Evolutionary conservation across 495 filamentous ascomycete genomes (phyloP), one percentile per base, ranked within the genome.

Genomic region (Aspergillus bertholletiae): DNA sequence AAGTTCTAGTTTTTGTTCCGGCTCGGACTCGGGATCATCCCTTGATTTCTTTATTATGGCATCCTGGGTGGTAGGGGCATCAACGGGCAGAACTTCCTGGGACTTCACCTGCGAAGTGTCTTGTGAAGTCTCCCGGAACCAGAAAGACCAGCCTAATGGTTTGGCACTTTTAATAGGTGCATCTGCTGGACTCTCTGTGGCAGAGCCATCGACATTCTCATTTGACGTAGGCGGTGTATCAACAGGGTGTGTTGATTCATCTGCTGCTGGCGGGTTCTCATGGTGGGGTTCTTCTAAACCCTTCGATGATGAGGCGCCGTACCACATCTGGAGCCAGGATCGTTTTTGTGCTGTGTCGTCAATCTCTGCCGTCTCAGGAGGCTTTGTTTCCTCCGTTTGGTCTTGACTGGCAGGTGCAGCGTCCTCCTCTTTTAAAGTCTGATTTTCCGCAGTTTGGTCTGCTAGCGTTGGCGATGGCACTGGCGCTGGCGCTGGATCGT

Each of bases 71-170:
- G 90, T 77, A 11, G 86, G 84, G 12, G 90, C 69, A 63, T 93
- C 84, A 3, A 87, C 86, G 26, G 80, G 63, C 59, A 87, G 80
- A 9, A 72, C 63, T 32, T 77, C 71, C 22, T 62, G 64, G 2
- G 75, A 50, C 49, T 63, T 73, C 20, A 66, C 57, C 8, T 67
- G 53, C 13, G 58, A 39, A 11, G 57, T 56, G 27, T 75, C 69
- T 53, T 80, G 82, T 11, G 81, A 61, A 18, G 78, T 69, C 17
- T 89, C 88, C 51, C 80, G 83, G 7, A 87, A 90, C 88, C 88
- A 95, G 57, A 95, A 95, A 1, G 86, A 89, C 90, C 90, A 95
- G 1, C 85, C 88, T 7, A 88, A 88, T 18, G 86, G 79, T 55
- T 77, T 82, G 12, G 60, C 50, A 50, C 51, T 59, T 23, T 55